Percentiles rank a stretch among this genome's conserved stretches.
phyloP scores from a whole-genome alignment of 257 asterid genomes.

The Paraleonurus japonicus region DNA sequence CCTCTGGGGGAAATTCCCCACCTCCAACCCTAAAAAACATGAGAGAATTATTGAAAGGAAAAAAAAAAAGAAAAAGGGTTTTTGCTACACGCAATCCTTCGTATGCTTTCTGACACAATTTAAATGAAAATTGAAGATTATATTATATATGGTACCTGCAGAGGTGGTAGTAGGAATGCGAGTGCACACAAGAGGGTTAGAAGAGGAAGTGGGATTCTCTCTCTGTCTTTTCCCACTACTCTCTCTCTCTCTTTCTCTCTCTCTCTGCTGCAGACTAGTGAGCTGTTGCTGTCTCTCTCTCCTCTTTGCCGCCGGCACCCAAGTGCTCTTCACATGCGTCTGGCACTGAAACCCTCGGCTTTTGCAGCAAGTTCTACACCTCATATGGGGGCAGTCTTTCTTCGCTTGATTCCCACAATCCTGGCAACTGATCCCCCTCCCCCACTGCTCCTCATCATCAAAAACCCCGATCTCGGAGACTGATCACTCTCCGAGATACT shows the following conservation, averaged over 20 bases:
- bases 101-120: conserved; percentile 18
- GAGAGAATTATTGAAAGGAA: conserved; percentile 32
- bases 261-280: conserved; percentile 36
- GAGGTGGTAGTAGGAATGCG: conserved; percentile 45
- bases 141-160: no score
- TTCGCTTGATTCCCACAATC: conserved; percentile 91
- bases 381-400: conserved; percentile 81
- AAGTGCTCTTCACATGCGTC: conserved; percentile 82
- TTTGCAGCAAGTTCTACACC: conserved; percentile 91
- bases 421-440: conserved; percentile 82
- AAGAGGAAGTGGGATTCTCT: conserved; percentile 38
- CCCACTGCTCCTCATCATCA: conserved; percentile 64
- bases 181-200: conserved; percentile 54
- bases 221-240: conserved; percentile 30
- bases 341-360: conserved; percentile 78
- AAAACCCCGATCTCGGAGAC: conserved; percentile 51
- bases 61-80: conserved; percentile 31
- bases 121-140: no score
- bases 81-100: conserved; percentile 33
- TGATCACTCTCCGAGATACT: conserved; percentile 40
- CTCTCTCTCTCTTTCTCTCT: conserved; percentile 27
- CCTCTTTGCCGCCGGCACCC: conserved; percentile 91
- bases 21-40: conserved; percentile 70
- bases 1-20: conserved; percentile 81
- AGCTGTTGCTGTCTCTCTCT: conserved; percentile 69